Conservation (phyloP, 345 rosid genomes). For the Murraya koenigii region DNA sequence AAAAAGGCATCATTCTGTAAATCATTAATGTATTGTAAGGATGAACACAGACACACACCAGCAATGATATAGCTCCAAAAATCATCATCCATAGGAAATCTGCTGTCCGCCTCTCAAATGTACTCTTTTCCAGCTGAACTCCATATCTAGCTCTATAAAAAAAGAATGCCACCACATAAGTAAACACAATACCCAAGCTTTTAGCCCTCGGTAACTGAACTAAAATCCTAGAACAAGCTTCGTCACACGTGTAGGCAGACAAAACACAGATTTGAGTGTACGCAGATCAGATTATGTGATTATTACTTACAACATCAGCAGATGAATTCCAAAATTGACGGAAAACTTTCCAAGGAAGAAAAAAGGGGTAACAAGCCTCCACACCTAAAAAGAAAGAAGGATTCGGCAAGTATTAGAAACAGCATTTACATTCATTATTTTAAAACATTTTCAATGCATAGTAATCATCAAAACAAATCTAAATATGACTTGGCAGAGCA, state of each 20-base stretch:
- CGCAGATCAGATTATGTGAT: not conserved
- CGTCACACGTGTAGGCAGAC: not conserved
- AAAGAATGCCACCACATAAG: not conserved
- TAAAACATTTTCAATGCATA: not conserved
- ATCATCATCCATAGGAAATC: slow-evolving; percentile 87
- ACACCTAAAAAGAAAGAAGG: slow-evolving; percentile 40
- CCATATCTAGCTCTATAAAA: slow-evolving; percentile 81
- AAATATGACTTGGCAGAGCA: not conserved
- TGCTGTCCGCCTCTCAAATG: slow-evolving; percentile 77
- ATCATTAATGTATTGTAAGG: not conserved
- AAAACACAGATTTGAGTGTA: not conserved
- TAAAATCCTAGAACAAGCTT: not conserved
- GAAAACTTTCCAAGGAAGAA: slow-evolving; percentile 84
- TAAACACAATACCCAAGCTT: not conserved
- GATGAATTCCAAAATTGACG: slow-evolving; percentile 72
- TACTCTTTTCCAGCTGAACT: slow-evolving; percentile 81
- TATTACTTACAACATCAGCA: slow-evolving; percentile 55
- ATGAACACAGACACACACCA: slow-evolving; percentile 45
- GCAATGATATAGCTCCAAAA: slow-evolving; percentile 51
- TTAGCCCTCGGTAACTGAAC: not conserved
- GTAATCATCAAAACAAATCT: not conserved
- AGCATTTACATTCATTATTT: not conserved
- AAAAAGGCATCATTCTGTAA: not conserved
- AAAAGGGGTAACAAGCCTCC: slow-evolving; percentile 84
- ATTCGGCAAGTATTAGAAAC: not conserved